A percentile compares a stretch with the other conserved stretches of the same genome.
Conservation (phyloP, 768 basidiomycete genomes). For the Rhodotorula babjevae region DNA sequence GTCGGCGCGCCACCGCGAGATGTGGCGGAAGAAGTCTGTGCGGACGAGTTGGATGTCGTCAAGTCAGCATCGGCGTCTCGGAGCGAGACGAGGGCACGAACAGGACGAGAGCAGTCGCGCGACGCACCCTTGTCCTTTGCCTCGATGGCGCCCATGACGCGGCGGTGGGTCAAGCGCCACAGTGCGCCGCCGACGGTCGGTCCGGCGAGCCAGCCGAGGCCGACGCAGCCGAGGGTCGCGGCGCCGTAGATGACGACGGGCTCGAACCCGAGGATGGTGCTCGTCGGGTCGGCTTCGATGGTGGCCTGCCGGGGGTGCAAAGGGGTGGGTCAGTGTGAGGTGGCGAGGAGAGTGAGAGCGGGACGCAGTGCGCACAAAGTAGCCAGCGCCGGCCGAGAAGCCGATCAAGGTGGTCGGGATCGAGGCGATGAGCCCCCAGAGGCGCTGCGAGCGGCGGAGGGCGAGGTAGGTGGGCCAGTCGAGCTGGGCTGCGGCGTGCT, state of each 20-base stretch:
- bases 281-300: slow-evolving; percentile 35
- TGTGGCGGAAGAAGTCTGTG: slow-evolving; percentile 37
- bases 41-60: too few relatives aligned
- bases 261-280: slow-evolving; percentile 38
- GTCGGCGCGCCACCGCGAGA: slow-evolving; percentile 45
- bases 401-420: slow-evolving; percentile 41
- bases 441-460: slow-evolving; percentile 28
- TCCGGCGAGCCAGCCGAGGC: slow-evolving; percentile 39
- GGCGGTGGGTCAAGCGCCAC: slow-evolving; percentile 33
- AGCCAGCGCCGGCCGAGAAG: slow-evolving; percentile 33
- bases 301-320: slow-evolving; percentile 14
- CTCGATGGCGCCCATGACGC: slow-evolving; percentile 30
- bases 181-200: slow-evolving; percentile 36
- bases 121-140: slow-evolving; percentile 38
- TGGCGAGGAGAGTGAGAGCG: neutral
- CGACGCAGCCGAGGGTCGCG: slow-evolving; percentile 39
- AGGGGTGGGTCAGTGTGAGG: neutral
- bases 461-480: slow-evolving; percentile 39
- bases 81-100: too few relatives aligned
- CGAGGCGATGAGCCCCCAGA: slow-evolving; percentile 36
- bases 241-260: slow-evolving; percentile 38
- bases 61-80: too few relatives aligned
- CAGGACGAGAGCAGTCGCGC: too few relatives aligned
- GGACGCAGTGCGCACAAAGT: slow-evolving; percentile 21
- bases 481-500: neutral